Conservation (phyloP, 371 early-diverging fungal genomes). For the Catenaria anguillulae region DNA sequence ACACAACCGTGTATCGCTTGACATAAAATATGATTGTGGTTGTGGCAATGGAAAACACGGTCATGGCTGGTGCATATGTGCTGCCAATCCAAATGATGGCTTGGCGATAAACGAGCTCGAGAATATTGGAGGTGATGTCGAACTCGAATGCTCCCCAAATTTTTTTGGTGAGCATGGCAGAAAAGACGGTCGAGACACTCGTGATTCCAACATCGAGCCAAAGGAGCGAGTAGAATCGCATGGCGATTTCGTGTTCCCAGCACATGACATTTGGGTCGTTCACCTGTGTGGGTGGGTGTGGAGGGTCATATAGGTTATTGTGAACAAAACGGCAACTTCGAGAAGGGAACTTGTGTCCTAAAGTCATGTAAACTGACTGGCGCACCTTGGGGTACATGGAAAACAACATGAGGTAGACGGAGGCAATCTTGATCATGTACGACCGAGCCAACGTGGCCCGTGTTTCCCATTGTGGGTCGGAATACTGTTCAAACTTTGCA, state of each 20-base stretch:
- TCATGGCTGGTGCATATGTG: slow-evolving; percentile 7
- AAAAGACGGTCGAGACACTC: slow-evolving; percentile 5
- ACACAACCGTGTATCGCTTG: neutral
- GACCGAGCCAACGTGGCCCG: neutral
- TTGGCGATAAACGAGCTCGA: slow-evolving; percentile 13
- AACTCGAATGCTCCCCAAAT: slow-evolving; percentile 7
- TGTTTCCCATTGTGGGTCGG: slow-evolving; percentile 6
- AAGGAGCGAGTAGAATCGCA: slow-evolving; percentile 4
- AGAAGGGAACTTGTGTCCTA: too few species aligned
- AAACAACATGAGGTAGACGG: slow-evolving; percentile 9
- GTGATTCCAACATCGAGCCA: slow-evolving; percentile 7
- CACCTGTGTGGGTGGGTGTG: neutral
- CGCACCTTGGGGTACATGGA: slow-evolving; percentile 3
- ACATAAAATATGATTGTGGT: slow-evolving; percentile 10
- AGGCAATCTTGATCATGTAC: slow-evolving; percentile 11
- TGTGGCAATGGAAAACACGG: neutral
- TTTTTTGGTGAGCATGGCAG: neutral
- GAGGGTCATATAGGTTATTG: too few species aligned
- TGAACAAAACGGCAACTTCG: too few species aligned
- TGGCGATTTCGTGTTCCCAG: slow-evolving; percentile 13
- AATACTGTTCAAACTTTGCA: slow-evolving; percentile 8
- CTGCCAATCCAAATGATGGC: slow-evolving; percentile 11
- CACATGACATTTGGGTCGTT: neutral
- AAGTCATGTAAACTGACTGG: slow-evolving; percentile 1
- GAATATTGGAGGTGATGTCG: slow-evolving; percentile 9